Evolutionary conservation across 768 basidiomycete species (phyloP).

Genomic region (Lactarius sanguifluus): DNA sequence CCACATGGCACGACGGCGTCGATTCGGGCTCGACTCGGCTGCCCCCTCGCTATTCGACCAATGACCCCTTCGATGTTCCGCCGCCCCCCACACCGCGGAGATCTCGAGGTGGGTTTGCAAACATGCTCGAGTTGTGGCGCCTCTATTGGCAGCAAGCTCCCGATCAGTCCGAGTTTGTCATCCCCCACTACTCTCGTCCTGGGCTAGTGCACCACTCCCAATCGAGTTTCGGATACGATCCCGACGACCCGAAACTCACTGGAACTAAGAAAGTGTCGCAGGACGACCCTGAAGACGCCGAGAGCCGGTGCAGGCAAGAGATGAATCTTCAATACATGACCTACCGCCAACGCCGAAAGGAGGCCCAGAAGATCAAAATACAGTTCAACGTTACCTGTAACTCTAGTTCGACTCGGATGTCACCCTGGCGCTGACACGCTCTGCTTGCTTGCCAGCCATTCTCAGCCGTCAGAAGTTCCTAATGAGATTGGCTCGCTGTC

Average conservation of each 20-base stretch:
- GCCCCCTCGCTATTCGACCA: slow-evolving; percentile 16
- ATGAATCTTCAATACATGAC: slow-evolving; percentile 56
- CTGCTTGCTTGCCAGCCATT: slow-evolving; percentile 54
- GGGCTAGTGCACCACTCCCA: slow-evolving; percentile 9
- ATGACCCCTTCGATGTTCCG: slow-evolving; percentile 16
- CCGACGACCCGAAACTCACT: slow-evolving; percentile 71
- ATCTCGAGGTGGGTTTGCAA: slow-evolving; percentile 26
- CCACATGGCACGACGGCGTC: slow-evolving; percentile 31
- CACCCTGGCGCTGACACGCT: slow-evolving; percentile 1
- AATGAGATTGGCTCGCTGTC: slow-evolving; percentile 76
- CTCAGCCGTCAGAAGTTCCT: slow-evolving; percentile 82
- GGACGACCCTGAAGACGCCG: slow-evolving; percentile 61
- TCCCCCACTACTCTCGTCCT: slow-evolving; percentile 17
- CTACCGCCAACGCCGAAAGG: slow-evolving; percentile 66
- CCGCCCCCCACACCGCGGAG: slow-evolving; percentile 19
- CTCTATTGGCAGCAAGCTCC: slow-evolving; percentile 22
- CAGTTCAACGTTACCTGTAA: slow-evolving; percentile 75
- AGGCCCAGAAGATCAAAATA: slow-evolving; percentile 61
- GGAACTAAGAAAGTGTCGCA: slow-evolving; percentile 50
- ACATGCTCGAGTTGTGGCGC: slow-evolving; percentile 28
- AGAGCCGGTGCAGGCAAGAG: slow-evolving; percentile 45
- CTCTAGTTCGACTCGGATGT: neutral
- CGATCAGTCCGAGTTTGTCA: slow-evolving; percentile 21
- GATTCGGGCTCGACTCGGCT: slow-evolving; percentile 15
- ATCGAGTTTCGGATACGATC: slow-evolving; percentile 42